phyloP scores from a whole-genome alignment of 345 rosid species.

The Eucalyptus erythrocorys region DNA sequence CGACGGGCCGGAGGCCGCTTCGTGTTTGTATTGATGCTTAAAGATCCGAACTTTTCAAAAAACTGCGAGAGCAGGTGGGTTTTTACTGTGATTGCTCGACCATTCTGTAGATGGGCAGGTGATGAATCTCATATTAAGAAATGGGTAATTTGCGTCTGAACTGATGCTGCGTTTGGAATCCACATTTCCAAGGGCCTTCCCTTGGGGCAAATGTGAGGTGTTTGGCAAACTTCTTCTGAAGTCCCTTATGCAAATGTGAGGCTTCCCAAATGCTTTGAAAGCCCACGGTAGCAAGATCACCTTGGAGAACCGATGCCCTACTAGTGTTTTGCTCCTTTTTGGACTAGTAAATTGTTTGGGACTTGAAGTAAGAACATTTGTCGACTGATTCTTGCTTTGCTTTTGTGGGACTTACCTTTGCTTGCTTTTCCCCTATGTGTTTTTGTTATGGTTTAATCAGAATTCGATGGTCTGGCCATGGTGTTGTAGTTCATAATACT shows the following conservation, averaged over 20 bases:
- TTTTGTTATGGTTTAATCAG: not conserved
- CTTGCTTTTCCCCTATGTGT: not conserved
- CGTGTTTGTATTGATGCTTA: not conserved
- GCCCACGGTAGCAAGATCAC: no score
- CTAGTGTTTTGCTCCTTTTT: not conserved
- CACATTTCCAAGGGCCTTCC: no score
- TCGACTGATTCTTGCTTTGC: not conserved
- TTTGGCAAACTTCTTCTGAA: no score
- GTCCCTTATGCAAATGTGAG: no score
- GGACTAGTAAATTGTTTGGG: not conserved
- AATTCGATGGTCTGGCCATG: not conserved
- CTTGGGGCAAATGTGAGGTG: no score
- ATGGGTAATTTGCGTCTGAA: slow-evolving; percentile 41
- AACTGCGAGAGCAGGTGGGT: not conserved
- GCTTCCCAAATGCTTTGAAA: no score
- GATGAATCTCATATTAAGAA: slow-evolving; percentile 3
- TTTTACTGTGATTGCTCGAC: not conserved
- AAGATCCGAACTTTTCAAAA: not conserved
- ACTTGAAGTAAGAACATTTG: not conserved
- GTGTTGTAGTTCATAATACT: not conserved
- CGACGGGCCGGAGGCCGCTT: slow-evolving; percentile 6
- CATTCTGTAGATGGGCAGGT: slow-evolving; percentile 1
- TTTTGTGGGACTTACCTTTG: not conserved
- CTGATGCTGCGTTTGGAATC: slow-evolving; percentile 8
- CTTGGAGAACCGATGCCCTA: slow-evolving; percentile 17